Base-by-base conservation (phyloP, 1,284 basidiomycete species). In the Cryptococcus neoformans region DNA sequence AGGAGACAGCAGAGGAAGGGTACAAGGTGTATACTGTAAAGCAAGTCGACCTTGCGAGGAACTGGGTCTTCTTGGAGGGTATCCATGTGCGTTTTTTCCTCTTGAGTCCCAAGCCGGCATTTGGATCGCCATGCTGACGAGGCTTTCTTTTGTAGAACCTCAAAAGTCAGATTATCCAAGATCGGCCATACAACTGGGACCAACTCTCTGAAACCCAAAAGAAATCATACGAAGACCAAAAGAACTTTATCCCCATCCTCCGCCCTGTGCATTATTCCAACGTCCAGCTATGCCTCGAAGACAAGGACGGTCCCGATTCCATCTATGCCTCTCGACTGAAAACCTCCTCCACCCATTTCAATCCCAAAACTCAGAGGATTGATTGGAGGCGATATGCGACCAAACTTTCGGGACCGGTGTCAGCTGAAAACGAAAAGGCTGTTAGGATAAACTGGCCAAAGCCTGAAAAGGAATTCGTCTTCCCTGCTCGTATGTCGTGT, bases 181-280 rank as follows among this genome's bases (percentile, higher is more conserved):
- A 66, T 7, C 36, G 54, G 28, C 73, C 74, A 11, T 57, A 62
- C 12, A 62, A 74, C 55, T 60, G 64, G 49, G 69, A 68, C 47
- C 10, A 44, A 21, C 52, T 70, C 39, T 17, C 28, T 9, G 62
- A 64, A 6, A 48, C 62, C 17, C 57, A 67, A 53, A 55, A 60
- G 39, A 48, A 55, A 51, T 72, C 57, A 49, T 57, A 62, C 49
- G 47, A 58, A 6, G 55, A 63, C 41, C 68, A 59, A 63, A 62
- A 21, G 6, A 68, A 69, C 55, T 66, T 57, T 21, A 41, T 67
- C 40, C 48, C 55, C 42, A 57, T 59, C 35, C 60, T 64, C 52
- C 63, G 71, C 39, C 69, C 73, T 2, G 66, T 77, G 6, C 70
- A 76, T 53, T 77, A 77, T 58, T 69, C 66, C 37, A 76, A 76